Evolutionary conservation across 306 rosid species (phyloP).

Genomic region (Quercus variabilis): DNA sequence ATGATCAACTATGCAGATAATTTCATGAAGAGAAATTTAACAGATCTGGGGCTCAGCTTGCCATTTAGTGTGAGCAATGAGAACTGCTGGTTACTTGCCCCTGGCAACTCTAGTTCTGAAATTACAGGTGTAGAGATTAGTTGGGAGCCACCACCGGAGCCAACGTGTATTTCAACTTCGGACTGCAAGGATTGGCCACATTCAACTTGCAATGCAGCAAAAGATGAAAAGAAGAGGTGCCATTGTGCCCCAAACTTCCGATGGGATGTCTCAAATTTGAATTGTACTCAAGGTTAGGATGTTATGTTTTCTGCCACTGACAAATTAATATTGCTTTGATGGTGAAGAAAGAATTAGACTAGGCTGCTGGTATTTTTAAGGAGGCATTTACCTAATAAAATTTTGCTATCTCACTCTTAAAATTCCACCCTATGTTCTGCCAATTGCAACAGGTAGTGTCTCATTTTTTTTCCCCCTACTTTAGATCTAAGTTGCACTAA

Average conservation of each 20-base stretch:
- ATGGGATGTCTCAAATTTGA: slow-evolving; percentile 19
- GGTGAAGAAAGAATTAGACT: background rate
- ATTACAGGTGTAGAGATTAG: background rate
- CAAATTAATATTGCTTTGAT: background rate
- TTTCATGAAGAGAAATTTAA: fast-evolving
- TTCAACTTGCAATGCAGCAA: slow-evolving; percentile 28
- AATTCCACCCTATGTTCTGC: background rate
- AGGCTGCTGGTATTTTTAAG: background rate
- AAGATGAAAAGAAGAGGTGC: slow-evolving; percentile 27
- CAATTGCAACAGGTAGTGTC: too few relatives aligned
- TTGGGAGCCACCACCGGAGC: slow-evolving; percentile 32
- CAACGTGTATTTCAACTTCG: slow-evolving; percentile 8
- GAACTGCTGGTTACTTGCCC: background rate
- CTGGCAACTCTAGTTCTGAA: background rate
- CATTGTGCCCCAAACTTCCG: slow-evolving; percentile 16
- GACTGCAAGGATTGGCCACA: slow-evolving; percentile 34
- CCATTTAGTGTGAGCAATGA: background rate
- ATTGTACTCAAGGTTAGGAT: slow-evolving; percentile 19
- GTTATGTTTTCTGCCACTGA: background rate
- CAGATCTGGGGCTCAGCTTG: background rate
- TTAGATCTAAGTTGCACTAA: too few relatives aligned
- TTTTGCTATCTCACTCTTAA: too few relatives aligned
- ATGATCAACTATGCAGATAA: background rate
- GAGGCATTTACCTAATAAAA: background rate
- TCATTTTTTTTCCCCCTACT: too few relatives aligned